These are phyloP conservation scores for Fonsecaea nubica DNA, from an alignment of 2,329 filamentous ascomycete genomes.

Conservation along the genomic window DNA sequence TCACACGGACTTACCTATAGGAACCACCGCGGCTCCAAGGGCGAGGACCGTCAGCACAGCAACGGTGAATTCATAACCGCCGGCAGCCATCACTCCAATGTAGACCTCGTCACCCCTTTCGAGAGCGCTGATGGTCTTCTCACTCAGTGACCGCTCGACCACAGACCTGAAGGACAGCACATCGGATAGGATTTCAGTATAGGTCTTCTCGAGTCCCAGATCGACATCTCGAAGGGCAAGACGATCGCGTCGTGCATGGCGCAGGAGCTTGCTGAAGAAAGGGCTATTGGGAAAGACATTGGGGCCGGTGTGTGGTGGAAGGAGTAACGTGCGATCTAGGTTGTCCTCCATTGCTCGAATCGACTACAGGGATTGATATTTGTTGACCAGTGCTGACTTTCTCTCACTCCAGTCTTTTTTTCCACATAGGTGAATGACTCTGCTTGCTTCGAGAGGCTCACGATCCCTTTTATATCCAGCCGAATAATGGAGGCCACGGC, in stretches of 20 bases:
- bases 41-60: slow-evolving; percentile 44
- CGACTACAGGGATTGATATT: neutral
- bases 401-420: neutral
- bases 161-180: slow-evolving; percentile 3
- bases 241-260: slow-evolving; percentile 11
- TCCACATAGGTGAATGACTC: neutral
- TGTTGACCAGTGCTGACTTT: neutral
- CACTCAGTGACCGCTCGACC: neutral
- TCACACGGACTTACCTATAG: slow-evolving; percentile 31
- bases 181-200: slow-evolving; percentile 1
- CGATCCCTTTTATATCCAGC: neutral
- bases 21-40: slow-evolving; percentile 47
- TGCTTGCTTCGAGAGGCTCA: neutral
- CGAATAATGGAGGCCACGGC: too few species aligned
- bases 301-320: neutral
- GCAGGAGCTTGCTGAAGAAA: slow-evolving; percentile 15
- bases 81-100: slow-evolving; percentile 43
- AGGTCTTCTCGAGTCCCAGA: slow-evolving; percentile 14
- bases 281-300: slow-evolving; percentile 7
- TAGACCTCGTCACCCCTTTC: slow-evolving; percentile 41
- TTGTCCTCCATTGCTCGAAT: slow-evolving; percentile 1
- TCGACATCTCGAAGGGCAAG: slow-evolving; percentile 6
- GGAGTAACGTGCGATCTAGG: neutral
- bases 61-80: slow-evolving; percentile 46
- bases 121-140: neutral